Evolutionary conservation across 805 yeast species (phyloP).

Genomic region (Candida boleticola): DNA sequence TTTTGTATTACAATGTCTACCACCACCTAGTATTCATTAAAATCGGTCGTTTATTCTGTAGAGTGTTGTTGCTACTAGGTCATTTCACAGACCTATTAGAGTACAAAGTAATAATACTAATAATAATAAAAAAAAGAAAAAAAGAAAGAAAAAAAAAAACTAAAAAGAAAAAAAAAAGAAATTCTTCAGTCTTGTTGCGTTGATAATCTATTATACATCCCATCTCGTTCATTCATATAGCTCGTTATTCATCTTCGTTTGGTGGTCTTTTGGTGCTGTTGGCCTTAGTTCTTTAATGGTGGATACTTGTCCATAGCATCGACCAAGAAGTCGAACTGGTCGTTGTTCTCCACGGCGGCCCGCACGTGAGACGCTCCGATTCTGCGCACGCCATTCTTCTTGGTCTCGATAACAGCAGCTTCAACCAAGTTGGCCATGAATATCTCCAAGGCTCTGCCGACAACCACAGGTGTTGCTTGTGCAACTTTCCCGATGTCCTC

Average conservation of each 20-base stretch:
- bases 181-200: background rate
- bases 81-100: no score
- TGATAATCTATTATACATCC: background rate
- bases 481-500: constrained; percentile 99
- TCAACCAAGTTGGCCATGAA: constrained; percentile 89
- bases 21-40: no score
- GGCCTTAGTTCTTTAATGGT: constrained; percentile 36
- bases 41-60: no score
- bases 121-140: no score
- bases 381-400: constrained; percentile 69
- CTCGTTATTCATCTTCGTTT: background rate
- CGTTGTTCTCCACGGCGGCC: constrained; percentile 79
- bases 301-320: constrained; percentile 68
- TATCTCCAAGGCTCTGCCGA: constrained; percentile 90
- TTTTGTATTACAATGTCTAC: no score
- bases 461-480: constrained; percentile 97
- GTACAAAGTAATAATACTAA: no score
- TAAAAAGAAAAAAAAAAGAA: background rate
- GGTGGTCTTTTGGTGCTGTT: background rate
- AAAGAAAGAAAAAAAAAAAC: background rate
- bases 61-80: no score
- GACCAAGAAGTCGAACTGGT: constrained; percentile 89
- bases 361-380: constrained; percentile 81
- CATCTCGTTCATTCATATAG: background rate
- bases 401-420: constrained; percentile 76